Evolutionary conservation across 1,284 basidiomycete species (phyloP).

Genomic region (Leccinum subatratum): DNA sequence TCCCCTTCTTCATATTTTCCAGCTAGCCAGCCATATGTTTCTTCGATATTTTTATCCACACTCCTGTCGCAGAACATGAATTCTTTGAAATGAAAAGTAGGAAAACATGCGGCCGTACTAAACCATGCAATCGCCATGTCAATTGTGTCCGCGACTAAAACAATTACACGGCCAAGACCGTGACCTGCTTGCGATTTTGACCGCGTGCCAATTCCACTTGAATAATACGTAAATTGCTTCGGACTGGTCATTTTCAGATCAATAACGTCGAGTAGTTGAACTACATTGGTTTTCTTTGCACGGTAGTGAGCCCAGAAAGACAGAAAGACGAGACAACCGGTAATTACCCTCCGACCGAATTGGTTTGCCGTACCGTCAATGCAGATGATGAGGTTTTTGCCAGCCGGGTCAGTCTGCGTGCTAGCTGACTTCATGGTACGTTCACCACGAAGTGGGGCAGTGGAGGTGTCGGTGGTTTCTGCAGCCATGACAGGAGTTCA

Average conservation of each 20-base stretch:
- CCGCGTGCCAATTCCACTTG: constrained; percentile 40
- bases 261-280: constrained; percentile 18
- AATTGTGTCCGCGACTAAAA: constrained; percentile 16
- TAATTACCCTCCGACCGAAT: constrained; percentile 23
- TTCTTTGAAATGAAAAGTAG: background rate
- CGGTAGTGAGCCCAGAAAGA: background rate
- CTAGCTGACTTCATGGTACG: background rate
- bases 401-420: background rate
- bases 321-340: background rate
- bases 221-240: constrained; percentile 36
- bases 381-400: constrained; percentile 31
- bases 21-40: constrained; percentile 40
- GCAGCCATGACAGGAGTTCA: background rate
- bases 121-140: constrained; percentile 26
- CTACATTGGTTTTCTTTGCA: constrained; percentile 7
- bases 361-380: constrained; percentile 36
- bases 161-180: constrained; percentile 18
- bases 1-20: constrained; percentile 37
- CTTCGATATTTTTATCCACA: constrained; percentile 29
- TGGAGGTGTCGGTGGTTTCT: background rate
- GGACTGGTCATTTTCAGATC: constrained; percentile 17
- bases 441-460: background rate
- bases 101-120: background rate
- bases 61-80: constrained; percentile 14
- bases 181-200: constrained; percentile 21